Percentiles rank a stretch among this genome's conserved stretches.
phyloP scores from a whole-genome alignment of 768 basidiomycete species.

The Serpula lacrymans region DNA sequence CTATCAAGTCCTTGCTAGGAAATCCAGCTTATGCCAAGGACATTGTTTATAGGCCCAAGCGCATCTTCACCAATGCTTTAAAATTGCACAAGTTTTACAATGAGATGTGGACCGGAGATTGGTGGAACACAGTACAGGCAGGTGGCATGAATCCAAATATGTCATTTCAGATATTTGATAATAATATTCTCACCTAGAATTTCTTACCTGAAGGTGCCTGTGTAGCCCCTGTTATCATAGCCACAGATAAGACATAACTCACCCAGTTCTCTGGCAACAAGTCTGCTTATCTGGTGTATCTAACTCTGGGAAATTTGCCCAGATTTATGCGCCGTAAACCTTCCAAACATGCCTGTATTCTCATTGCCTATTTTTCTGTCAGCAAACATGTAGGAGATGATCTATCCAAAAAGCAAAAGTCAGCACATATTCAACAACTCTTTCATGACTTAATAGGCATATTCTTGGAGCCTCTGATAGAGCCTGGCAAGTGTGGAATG shows the following conservation, averaged over 20 bases:
- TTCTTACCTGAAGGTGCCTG: slow-evolving; percentile 18
- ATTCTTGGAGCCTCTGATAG: no score
- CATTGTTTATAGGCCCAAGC: slow-evolving; percentile 5
- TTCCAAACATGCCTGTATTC: slow-evolving; percentile 27
- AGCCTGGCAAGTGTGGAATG: no score
- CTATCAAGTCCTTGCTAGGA: slow-evolving; percentile 26
- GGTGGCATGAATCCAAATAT: no score
- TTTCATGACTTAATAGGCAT: no score
- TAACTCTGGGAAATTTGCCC: slow-evolving; percentile 40
- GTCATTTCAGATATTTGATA: no score
- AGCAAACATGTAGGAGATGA: no score
- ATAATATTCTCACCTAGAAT: no score
- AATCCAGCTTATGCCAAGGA: slow-evolving; percentile 18
- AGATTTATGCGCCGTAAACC: slow-evolving; percentile 37
- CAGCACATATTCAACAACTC: no score
- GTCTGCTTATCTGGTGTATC: slow-evolving; percentile 41
- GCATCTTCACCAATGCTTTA: slow-evolving; percentile 2
- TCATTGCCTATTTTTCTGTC: slow-evolving; percentile 40
- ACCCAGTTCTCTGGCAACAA: slow-evolving; percentile 37
- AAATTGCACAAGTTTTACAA: slow-evolving; percentile 18
- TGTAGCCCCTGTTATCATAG: slow-evolving; percentile 40
- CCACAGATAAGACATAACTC: slow-evolving; percentile 43
- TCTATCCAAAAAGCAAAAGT: no score
- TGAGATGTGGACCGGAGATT: slow-evolving; percentile 36
- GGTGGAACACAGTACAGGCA: slow-evolving; percentile 30